A percentile compares a stretch with the other conserved stretches of the same genome.
Evolutionary conservation across 2,329 filamentous ascomycete species (phyloP).

Genomic region (Zarea fungicola): DNA sequence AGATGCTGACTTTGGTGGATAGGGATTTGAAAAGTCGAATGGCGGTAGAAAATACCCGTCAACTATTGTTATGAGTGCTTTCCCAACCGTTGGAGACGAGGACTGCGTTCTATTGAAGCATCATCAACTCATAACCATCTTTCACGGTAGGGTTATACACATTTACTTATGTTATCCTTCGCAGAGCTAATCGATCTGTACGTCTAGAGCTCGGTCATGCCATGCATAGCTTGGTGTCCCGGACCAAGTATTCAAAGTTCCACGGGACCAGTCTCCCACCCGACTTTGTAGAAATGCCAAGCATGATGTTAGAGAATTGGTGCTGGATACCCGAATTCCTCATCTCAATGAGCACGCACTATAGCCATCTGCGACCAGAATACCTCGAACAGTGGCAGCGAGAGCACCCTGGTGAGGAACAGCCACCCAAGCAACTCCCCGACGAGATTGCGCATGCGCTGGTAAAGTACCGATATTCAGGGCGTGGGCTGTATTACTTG

Average conservation of each 20-base stretch:
- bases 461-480: not conserved
- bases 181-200: too few relatives aligned
- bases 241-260: slow-evolving; percentile 5
- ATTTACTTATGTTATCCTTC: too few relatives aligned
- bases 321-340: slow-evolving; percentile 14
- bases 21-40: too few relatives aligned
- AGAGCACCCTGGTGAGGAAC: not conserved
- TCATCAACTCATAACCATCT: slow-evolving; percentile 49
- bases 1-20: not conserved
- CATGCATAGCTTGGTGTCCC: slow-evolving; percentile 16
- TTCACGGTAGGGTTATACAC: slow-evolving; percentile 34
- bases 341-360: slow-evolving; percentile 9
- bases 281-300: slow-evolving; percentile 15
- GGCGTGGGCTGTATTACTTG: not conserved
- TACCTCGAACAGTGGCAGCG: slow-evolving; percentile 8
- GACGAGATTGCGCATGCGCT: not conserved
- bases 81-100: not conserved
- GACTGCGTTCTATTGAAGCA: slow-evolving; percentile 48
- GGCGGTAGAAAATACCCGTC: not conserved
- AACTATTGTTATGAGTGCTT: not conserved
- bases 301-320: slow-evolving; percentile 16
- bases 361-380: slow-evolving; percentile 1
- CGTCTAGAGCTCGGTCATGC: too few relatives aligned
- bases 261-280: slow-evolving; percentile 11
- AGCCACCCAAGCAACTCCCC: not conserved